phyloP scores from a whole-genome alignment of 768 basidiomycete species.

The Rhodotorula taiwanensis region DNA sequence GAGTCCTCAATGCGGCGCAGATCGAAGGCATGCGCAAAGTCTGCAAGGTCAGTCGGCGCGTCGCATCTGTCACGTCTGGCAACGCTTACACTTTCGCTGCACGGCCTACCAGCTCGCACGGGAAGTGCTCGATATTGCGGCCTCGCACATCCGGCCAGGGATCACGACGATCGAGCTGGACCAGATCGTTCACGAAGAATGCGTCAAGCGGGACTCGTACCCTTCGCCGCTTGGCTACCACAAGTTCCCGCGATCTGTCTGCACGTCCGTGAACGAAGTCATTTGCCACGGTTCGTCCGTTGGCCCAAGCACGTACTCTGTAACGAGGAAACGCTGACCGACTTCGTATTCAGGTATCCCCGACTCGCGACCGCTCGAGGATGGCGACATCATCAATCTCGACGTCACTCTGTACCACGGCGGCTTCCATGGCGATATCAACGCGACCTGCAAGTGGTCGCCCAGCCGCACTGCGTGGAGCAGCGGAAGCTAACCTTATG shows the following conservation, averaged over 20 bases:
- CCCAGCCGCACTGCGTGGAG: background rate
- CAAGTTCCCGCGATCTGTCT: conserved; percentile 87
- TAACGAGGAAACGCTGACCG: too few species aligned
- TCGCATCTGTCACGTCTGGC: background rate
- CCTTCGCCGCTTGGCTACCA: conserved; percentile 90
- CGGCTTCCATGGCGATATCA: conserved; percentile 75
- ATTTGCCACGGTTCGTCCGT: conserved; percentile 92
- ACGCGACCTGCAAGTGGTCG: conserved; percentile 37
- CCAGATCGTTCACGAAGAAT: conserved; percentile 84
- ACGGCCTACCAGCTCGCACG: conserved; percentile 60
- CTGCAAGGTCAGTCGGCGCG: conserved; percentile 60
- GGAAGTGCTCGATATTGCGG: conserved; percentile 86
- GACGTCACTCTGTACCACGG: conserved; percentile 75
- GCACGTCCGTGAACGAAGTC: conserved; percentile 89
- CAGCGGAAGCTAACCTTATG: conserved; percentile 42
- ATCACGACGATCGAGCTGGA: conserved; percentile 95
- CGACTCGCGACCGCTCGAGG: conserved; percentile 57
- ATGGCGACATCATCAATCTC: conserved; percentile 95
- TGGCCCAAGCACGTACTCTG: too few species aligned
- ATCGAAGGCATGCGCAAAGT: conserved; percentile 82
- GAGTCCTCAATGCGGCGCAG: conserved; percentile 59
- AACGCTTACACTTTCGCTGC: background rate
- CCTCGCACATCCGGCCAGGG: conserved; percentile 75
- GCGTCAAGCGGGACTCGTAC: conserved; percentile 82
- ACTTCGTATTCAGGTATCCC: conserved; percentile 41